phyloP scores from a whole-genome alignment of 192 early-diverging fungal genomes.

The Gryganskiella cystojenkinii region DNA sequence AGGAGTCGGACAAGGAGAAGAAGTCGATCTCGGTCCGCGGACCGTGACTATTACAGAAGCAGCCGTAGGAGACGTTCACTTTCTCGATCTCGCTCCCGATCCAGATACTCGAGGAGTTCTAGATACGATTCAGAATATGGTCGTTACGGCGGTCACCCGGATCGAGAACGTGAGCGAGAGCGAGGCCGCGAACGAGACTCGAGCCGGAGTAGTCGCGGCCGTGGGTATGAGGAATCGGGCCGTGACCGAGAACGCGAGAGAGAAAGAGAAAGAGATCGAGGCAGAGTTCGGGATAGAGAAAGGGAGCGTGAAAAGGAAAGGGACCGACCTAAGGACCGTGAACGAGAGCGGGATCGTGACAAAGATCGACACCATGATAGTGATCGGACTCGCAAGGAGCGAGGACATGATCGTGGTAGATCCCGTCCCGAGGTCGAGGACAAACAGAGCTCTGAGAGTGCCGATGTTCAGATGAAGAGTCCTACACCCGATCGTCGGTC shows the following conservation, averaged over 20 bases:
- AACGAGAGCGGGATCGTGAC: slow-evolving; percentile 1
- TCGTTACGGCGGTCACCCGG: slow-evolving; percentile 31
- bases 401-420: slow-evolving; percentile 7
- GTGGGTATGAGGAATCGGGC: background rate
- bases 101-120: slow-evolving; percentile 38
- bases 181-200: slow-evolving; percentile 8
- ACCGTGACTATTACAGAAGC: background rate
- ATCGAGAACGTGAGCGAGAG: slow-evolving; percentile 28
- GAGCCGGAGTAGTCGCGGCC: background rate
- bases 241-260: slow-evolving; percentile 15
- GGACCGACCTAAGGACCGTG: slow-evolving; percentile 10
- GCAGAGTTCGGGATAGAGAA: slow-evolving; percentile 15
- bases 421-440: background rate
- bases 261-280: slow-evolving; percentile 15
- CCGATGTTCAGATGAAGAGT: slow-evolving; percentile 23
- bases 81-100: slow-evolving; percentile 29
- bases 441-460: background rate
- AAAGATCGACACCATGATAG: slow-evolving; percentile 7
- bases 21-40: slow-evolving; percentile 15
- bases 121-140: slow-evolving; percentile 37
- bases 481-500: background rate
- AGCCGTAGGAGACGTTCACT: background rate
- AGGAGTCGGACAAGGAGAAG: slow-evolving; percentile 33
- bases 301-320: slow-evolving; percentile 21
- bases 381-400: slow-evolving; percentile 17